Evolutionary conservation across 129 eudicot genomes (phyloP).

Genomic region (Centrapalus pauciflorus): DNA sequence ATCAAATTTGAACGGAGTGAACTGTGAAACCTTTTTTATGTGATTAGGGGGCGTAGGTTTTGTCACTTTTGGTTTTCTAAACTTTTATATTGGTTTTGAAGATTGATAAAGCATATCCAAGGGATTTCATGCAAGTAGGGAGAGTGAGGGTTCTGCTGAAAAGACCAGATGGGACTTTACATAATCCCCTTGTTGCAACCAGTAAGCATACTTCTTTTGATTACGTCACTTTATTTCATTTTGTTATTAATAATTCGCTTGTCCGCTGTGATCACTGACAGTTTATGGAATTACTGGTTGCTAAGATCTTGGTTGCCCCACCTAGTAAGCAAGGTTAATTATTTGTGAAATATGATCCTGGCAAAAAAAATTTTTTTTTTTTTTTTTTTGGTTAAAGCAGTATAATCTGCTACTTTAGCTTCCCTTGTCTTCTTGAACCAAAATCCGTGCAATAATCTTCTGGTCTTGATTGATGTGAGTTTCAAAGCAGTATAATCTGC

Average conservation of each 20-base stretch:
- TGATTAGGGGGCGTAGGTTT: not conserved
- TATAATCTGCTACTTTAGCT: no score
- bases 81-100: conserved; percentile 18
- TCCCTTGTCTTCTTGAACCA: no score
- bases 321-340: not conserved
- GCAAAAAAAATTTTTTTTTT: no score
- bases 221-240: not conserved
- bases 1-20: not conserved
- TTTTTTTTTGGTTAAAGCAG: no score
- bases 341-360: not conserved
- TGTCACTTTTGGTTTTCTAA: not conserved
- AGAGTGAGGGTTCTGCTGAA: conserved; percentile 82
- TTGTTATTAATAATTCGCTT: not conserved
- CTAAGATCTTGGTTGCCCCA: not conserved
- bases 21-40: conserved; percentile 11
- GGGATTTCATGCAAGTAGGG: conserved; percentile 95
- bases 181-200: conserved; percentile 66
- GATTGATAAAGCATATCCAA: conserved; percentile 89
- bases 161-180: conserved; percentile 64
- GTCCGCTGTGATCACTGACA: not conserved
- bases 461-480: not conserved
- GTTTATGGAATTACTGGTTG: not conserved
- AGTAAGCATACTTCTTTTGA: conserved; percentile 46
- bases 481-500: not conserved
- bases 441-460: not conserved